Conservation (phyloP, 2,329 filamentous ascomycete genomes). For the Chaetomiaceae sp. region DNA sequence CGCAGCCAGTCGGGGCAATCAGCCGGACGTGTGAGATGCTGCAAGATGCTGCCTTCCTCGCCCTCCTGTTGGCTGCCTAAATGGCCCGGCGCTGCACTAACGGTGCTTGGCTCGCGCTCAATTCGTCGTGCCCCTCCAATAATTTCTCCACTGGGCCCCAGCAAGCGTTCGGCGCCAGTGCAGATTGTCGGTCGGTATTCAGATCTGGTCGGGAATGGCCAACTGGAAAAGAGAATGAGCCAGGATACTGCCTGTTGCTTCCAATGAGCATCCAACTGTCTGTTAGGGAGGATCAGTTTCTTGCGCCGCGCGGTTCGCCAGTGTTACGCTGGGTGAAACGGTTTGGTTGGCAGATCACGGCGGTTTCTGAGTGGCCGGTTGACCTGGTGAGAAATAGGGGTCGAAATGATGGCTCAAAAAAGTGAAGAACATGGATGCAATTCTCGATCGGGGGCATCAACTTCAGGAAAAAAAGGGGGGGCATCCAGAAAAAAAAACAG, state of each 20-base stretch:
- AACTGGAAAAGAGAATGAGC: background rate
- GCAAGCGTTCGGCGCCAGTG: slow-evolving; percentile 8
- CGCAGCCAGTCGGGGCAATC: too few relatives aligned
- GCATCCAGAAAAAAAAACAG: slow-evolving; percentile 1
- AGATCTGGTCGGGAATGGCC: slow-evolving; percentile 1
- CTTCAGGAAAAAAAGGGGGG: too few relatives aligned
- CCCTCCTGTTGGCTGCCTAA: background rate
- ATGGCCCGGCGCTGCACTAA: slow-evolving; percentile 14
- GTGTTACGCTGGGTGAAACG: slow-evolving; percentile 6
- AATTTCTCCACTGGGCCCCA: slow-evolving; percentile 14
- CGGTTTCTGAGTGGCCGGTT: slow-evolving; percentile 19
- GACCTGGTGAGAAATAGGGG: slow-evolving; percentile 10
- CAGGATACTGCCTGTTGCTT: background rate
- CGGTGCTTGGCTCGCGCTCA: slow-evolving; percentile 1
- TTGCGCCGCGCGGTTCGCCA: too few relatives aligned
- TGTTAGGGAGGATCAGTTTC: too few relatives aligned
- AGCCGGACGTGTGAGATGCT: slow-evolving; percentile 9
- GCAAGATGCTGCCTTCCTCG: background rate
- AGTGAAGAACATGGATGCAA: background rate
- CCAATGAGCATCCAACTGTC: background rate
- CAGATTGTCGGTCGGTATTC: background rate
- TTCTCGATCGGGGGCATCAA: too few relatives aligned
- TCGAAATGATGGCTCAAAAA: too few relatives aligned
- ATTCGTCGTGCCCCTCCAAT: slow-evolving; percentile 12
- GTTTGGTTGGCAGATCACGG: slow-evolving; percentile 15